These are phyloP conservation scores for Phoma sp. DNA, from an alignment of 2,329 filamentous ascomycete genomes.

Conservation along the genomic window DNA sequence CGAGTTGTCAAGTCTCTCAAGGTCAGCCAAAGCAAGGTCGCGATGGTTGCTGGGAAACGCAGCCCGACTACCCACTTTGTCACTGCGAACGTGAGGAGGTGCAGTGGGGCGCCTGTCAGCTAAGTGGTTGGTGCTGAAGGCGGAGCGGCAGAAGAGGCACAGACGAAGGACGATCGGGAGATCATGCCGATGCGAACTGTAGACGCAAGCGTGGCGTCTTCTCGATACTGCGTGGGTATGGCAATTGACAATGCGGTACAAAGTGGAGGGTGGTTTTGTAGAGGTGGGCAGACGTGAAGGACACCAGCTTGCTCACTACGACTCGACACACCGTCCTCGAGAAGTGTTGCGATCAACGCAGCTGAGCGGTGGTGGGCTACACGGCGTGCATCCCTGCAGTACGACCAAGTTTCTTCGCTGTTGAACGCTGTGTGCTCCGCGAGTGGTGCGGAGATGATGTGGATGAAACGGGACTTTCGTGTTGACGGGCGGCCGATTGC, in stretches of 20 bases:
- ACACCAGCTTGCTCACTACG: not conserved
- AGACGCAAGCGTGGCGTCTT: slow-evolving; percentile 7
- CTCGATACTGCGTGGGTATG: slow-evolving; percentile 3
- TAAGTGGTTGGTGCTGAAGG: slow-evolving; percentile 12
- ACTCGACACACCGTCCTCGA: not conserved
- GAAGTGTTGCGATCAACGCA: not conserved
- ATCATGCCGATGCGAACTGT: slow-evolving; percentile 16
- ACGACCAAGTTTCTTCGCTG: slow-evolving; percentile 15
- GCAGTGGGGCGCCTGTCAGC: slow-evolving; percentile 9
- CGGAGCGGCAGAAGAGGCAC: slow-evolving; percentile 12
- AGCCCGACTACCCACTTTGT: slow-evolving; percentile 8
- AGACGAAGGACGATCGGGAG: slow-evolving; percentile 15
- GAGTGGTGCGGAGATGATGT: slow-evolving; percentile 14
- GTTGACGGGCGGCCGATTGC: slow-evolving; percentile 10
- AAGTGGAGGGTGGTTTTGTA: not conserved
- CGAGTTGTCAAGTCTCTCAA: slow-evolving; percentile 8
- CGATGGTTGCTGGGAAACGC: slow-evolving; percentile 17
- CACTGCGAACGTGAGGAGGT: slow-evolving; percentile 14
- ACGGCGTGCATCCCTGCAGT: slow-evolving; percentile 11
- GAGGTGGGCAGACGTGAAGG: not conserved
- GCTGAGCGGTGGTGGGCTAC: not conserved
- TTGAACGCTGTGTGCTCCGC: slow-evolving; percentile 10
- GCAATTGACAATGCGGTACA: slow-evolving; percentile 2
- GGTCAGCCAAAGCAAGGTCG: slow-evolving; percentile 13
- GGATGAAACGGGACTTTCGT: slow-evolving; percentile 15